Base-by-base conservation (phyloP, 257 asterid species). In the Coffea canephora region DNA sequence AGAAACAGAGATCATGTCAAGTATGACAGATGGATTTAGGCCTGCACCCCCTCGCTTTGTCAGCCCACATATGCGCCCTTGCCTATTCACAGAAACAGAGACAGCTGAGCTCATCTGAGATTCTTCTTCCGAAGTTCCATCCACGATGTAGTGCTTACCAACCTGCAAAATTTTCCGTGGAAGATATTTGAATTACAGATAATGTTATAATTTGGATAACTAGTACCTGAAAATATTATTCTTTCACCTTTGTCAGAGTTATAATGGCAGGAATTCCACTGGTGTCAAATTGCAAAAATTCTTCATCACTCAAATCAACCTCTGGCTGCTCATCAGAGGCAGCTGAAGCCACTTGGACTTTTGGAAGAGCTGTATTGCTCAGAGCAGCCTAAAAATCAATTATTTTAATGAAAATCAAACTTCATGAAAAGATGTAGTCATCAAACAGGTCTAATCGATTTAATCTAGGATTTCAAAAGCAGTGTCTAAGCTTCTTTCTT, bases 61-160 rank as follows among this genome's bases (percentile, higher is more conserved):
- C 74, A 93, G 78, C 59, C 98, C 98, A 18, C 98, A 93, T 72
- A 95, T 84, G 34, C 76, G 77, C 39, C 97, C 97, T 59, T 81
- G 88, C 90, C 97, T 84, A 69, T 95, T 93, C 5, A 91, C 81
- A 25, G 97, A 93, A 78, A 93, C 85, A 12, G 98, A 91, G 50
- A 95, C 79, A 57, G 99, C 98, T 0, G 96, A 95, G 80, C 95
- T 93, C 98, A 95, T 95, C 76, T 91, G 94, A 75, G 99, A 90
- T 82, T 95, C 99, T 89, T 95, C 99, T 87, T 93, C 98, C 31
- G 88, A 84, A 57, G 96, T 95, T 66, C 97, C 99, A 80, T 95
- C 99, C 5, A 87, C 98, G 31, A 91, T 90, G 68, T 90, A 91
- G 84, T 91, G 94, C 88, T 86, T 87, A 75, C 95, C 99, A 34